These are phyloP conservation scores for Coemansia aciculifera DNA, from an alignment of 192 early-diverging fungal species.

Conservation along the genomic window DNA sequence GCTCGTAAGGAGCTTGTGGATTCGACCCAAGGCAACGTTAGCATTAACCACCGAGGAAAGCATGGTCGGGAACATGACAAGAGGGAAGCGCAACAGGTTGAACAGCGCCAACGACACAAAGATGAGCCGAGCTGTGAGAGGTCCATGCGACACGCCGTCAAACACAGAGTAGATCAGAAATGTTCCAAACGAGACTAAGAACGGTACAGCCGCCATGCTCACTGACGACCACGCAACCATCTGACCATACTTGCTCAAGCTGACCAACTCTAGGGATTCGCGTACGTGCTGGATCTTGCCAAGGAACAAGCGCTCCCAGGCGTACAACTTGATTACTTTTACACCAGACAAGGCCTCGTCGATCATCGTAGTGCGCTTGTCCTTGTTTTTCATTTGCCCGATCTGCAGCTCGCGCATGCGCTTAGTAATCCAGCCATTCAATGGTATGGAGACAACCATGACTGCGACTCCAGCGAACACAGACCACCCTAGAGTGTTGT, in stretches of 20 bases:
- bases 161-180: constrained; percentile 76
- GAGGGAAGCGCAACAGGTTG: constrained; percentile 91
- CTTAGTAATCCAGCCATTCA: constrained; percentile 68
- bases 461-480: constrained; percentile 83
- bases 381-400: constrained; percentile 86
- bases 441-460: constrained; percentile 78
- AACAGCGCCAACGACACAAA: constrained; percentile 92
- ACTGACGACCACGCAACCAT: constrained; percentile 70
- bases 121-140: constrained; percentile 66
- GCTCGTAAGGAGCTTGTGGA: constrained; percentile 74
- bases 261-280: constrained; percentile 73
- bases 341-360: constrained; percentile 89
- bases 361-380: constrained; percentile 71
- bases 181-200: constrained; percentile 81
- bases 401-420: constrained; percentile 71
- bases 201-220: constrained; percentile 81
- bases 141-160: constrained; percentile 53
- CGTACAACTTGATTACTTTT: constrained; percentile 95
- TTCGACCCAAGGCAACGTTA: constrained; percentile 79
- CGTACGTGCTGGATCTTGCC: constrained; percentile 66
- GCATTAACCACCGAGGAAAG: constrained; percentile 77
- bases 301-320: constrained; percentile 85
- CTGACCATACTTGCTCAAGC: constrained; percentile 72
- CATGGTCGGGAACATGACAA: constrained; percentile 79
- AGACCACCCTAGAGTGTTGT: constrained; percentile 76